Evolutionary conservation across 208 protist species (phyloP), one percentile per base, ranked within the genome.

Genomic region (Eutreptiella sp.): DNA sequence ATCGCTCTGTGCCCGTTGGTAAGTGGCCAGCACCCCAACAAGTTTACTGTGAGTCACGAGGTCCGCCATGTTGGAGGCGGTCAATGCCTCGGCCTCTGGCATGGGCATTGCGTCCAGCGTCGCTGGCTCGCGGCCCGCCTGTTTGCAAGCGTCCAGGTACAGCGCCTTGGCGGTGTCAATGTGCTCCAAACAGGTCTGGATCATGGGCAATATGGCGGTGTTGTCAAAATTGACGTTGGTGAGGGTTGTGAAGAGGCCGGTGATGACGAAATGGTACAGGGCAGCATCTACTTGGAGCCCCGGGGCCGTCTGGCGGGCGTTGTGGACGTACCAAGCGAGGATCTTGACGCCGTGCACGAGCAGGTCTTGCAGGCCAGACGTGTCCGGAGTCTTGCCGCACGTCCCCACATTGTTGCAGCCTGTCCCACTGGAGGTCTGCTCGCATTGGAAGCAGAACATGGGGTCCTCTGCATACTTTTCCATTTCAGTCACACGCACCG

Each of bases 361-460:
- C 21, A 60, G 42, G 34, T 83, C 79, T 43, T 81, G 66, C 14
- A 81, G 41, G 5, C 58, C 61, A 24, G 77, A 62, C 7, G 66
- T 28, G 4, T 33, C 26, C 27, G 76, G 73, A 16, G 58, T 77
- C 65, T 88, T 88, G 9, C 66, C 67, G 31, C 82, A 87, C 4
- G 77, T 63, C 36, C 82, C 82, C 9, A 81, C 47, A n/a, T 53
- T 81, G 21, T 74, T 73, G 46, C 82, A 85, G 33, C 80, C 80
- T 4, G 34, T 62, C 19, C 60, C 57, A 36, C 54, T 59, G 1
- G 53, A 28, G 21, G 80, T 87, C 59, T 88, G 81, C 46, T 84
- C 82, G 68, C 81, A 88, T 58, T 88, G 81, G 52, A 73, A 80
- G 66, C 81, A 88, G 59, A 85, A 88, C 81, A 88, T 88, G 31